Percentiles rank a stretch among this genome's conserved stretches.
Evolutionary conservation across 768 basidiomycete genomes (phyloP).

Genomic region (Tylopilus sp.): DNA sequence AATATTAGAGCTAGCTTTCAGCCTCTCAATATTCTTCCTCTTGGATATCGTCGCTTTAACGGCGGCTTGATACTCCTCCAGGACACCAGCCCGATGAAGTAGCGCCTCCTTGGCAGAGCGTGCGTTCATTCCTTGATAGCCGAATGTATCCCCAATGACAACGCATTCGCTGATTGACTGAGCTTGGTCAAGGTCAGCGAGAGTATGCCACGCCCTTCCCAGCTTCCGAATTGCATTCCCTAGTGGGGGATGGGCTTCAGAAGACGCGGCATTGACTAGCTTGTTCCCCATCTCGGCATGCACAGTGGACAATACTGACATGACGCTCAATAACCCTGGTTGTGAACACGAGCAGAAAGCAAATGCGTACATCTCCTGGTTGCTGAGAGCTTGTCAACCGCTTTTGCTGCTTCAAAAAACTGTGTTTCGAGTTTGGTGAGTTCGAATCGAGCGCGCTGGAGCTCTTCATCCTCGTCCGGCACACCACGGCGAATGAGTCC

Average conservation of each 20-base stretch:
- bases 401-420: slow-evolving; percentile 90
- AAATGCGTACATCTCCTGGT: slow-evolving; percentile 67
- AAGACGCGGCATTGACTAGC: slow-evolving; percentile 81
- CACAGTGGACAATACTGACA: slow-evolving; percentile 66
- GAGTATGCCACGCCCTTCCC: slow-evolving; percentile 81
- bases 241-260: slow-evolving; percentile 82
- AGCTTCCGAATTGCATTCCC: slow-evolving; percentile 82
- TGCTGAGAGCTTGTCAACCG: slow-evolving; percentile 81
- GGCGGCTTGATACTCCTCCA: slow-evolving; percentile 93
- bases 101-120: slow-evolving; percentile 94
- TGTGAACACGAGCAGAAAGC: neutral
- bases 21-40: slow-evolving; percentile 83
- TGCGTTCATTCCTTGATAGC: slow-evolving; percentile 97
- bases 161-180: slow-evolving; percentile 95
- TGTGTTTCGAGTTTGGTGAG: slow-evolving; percentile 88
- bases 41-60: slow-evolving; percentile 93
- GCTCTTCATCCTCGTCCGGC: slow-evolving; percentile 92
- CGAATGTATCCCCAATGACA: slow-evolving; percentile 91
- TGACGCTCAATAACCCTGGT: neutral
- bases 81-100: slow-evolving; percentile 80
- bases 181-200: slow-evolving; percentile 86
- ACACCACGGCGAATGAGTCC: slow-evolving; percentile 74
- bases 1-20: slow-evolving; percentile 84
- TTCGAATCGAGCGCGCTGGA: slow-evolving; percentile 87
- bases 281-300: slow-evolving; percentile 95